These are phyloP conservation scores for Ophiostoma sp. DNA, from an alignment of 2,329 filamentous ascomycete genomes.

Conservation along the genomic window DNA sequence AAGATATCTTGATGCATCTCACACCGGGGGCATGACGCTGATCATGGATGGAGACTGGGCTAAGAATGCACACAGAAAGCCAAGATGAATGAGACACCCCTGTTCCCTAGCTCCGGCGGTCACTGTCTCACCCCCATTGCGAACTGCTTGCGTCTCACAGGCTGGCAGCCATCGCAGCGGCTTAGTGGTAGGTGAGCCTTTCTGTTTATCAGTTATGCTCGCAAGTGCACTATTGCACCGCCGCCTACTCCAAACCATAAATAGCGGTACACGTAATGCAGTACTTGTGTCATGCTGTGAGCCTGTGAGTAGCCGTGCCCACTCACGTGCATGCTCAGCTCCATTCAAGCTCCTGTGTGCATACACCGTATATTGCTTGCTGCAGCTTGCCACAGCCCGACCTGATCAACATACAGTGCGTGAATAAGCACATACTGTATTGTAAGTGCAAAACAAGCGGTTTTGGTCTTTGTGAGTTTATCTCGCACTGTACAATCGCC, in stretches of 20 bases:
- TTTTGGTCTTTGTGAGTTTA: not conserved
- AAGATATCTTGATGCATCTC: not conserved
- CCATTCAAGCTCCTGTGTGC: not conserved
- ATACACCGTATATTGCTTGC: not conserved
- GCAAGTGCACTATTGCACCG: not conserved
- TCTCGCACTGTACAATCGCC: not conserved
- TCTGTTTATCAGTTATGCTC: not conserved
- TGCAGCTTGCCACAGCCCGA: too few species aligned
- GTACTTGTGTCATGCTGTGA: not conserved
- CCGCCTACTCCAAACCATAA: not conserved
- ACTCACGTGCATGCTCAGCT: not conserved
- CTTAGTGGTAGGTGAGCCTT: not conserved
- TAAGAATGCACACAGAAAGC: not conserved
- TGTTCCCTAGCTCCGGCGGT: slow-evolving; percentile 1
- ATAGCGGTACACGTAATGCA: not conserved
- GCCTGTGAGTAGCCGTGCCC: not conserved
- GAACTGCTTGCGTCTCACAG: not conserved
- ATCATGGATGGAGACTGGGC: not conserved
- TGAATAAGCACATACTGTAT: not conserved
- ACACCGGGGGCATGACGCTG: not conserved
- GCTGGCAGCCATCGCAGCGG: not conserved
- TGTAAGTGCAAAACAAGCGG: not conserved
- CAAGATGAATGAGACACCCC: slow-evolving; percentile 7
- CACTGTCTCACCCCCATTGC: slow-evolving; percentile 1
- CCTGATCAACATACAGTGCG: not conserved